Evolutionary conservation across 345 rosid genomes (phyloP), one percentile per base, ranked within the genome.

Genomic region (Lepidium sativum): DNA sequence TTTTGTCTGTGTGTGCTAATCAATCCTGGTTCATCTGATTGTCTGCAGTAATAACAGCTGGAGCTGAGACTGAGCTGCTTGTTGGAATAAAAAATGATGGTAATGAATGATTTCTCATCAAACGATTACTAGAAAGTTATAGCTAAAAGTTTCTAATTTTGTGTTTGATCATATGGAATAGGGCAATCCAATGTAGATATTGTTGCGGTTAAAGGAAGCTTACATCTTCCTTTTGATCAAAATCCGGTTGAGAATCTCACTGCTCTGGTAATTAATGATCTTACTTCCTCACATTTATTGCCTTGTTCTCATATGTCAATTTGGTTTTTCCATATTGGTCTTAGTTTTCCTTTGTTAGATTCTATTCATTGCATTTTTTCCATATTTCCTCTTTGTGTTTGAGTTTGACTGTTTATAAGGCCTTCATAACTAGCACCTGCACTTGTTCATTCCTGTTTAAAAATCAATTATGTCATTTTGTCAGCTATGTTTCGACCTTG

Each of bases 21-120:
- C 70, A 45, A 45, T 40, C 47, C 8, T 65, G 20, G 11, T 57
- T 50, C 6, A 8, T 42, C 6, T 64, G 40, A 6, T 37, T 40
- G 41, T 58, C 42, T 52, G 68, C 76, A 94, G 99, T 82, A 72
- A 80, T 94, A 51, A 62, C 75, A 39, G 91, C 96, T 61, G 99
- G 97, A 60, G 77, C 70, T 71, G 96, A 90, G 75, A 70, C 91
- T 58, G 95, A 87, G 63, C 69, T 94, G 13, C 85, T 90, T 12
- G 95, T 82, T 68, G 99, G 97, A 60, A 45, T 94, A 69, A 91
- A 86, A 77, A 90, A 90, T 60, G 85, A 82, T 74, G 99, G 99
- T 94, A 83, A 60, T 21, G 44, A n/a, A 43, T 63, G 21, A 16
- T 23, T 44, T 29, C 18, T 10, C 31, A 17, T 35, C 41, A 10